phyloP scores from a whole-genome alignment of 768 basidiomycete genomes.

The Holtermannia corniformis region DNA sequence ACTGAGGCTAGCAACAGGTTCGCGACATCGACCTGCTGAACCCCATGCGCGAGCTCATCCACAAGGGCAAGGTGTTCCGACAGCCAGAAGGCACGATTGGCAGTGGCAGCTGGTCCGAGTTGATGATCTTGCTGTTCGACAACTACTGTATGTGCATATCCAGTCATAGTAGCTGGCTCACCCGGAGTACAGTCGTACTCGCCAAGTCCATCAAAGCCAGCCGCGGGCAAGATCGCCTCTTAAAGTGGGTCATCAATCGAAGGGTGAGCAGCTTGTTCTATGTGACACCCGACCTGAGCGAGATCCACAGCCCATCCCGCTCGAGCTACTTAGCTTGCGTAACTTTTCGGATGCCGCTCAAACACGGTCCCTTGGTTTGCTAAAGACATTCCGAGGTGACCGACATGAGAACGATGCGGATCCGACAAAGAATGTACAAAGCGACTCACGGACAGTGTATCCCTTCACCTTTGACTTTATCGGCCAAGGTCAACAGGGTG shows the following conservation, averaged over 20 bases:
- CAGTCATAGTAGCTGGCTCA: not conserved
- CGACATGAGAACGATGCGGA: slow-evolving; percentile 42
- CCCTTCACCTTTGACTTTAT: slow-evolving; percentile 85
- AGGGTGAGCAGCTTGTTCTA: slow-evolving; percentile 20
- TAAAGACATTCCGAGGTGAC: slow-evolving; percentile 49
- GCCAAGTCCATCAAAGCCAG: slow-evolving; percentile 18
- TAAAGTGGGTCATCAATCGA: slow-evolving; percentile 24
- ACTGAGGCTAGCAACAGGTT: slow-evolving; percentile 6
- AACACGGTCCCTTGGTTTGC: slow-evolving; percentile 61
- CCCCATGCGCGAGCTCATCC: slow-evolving; percentile 69
- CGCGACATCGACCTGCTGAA: slow-evolving; percentile 84
- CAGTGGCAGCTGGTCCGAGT: slow-evolving; percentile 72
- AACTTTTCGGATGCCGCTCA: slow-evolving; percentile 72
- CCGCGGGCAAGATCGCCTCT: slow-evolving; percentile 12
- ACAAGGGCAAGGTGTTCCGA: slow-evolving; percentile 70
- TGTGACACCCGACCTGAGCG: not conserved
- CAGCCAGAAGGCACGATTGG: slow-evolving; percentile 75
- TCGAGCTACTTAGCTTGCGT: slow-evolving; percentile 77
- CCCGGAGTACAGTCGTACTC: slow-evolving; percentile 16
- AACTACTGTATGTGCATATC: slow-evolving; percentile 63
- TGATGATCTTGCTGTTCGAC: slow-evolving; percentile 85
- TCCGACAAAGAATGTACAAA: slow-evolving; percentile 5
- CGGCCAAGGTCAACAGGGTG: slow-evolving; percentile 62
- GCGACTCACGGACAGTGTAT: slow-evolving; percentile 66
- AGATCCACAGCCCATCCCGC: slow-evolving; percentile 65